phyloP scores from a whole-genome alignment of 2,329 filamentous ascomycete species.

The Curvularia hawaiiensis region DNA sequence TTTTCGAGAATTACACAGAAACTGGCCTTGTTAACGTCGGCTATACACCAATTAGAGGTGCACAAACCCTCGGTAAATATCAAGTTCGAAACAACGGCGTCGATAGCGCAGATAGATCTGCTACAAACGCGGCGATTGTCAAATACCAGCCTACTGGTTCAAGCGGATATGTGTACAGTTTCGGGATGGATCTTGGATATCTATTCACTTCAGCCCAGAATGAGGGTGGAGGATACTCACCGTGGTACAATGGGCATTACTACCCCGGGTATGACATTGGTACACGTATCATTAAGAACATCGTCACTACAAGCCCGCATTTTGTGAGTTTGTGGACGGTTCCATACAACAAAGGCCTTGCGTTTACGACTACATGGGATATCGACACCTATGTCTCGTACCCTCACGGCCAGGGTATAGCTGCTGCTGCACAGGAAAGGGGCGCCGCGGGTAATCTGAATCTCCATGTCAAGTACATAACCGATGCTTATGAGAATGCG shows the following conservation, averaged over 20 bases:
- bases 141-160: conserved; percentile 9
- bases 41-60: conserved; percentile 7
- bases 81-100: conserved; percentile 4
- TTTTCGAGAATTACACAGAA: conserved; percentile 12
- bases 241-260: conserved; percentile 14
- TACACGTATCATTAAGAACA: conserved; percentile 15
- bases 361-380: conserved; percentile 15
- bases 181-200: conserved; percentile 15
- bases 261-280: conserved; percentile 17
- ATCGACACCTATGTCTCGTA: conserved; percentile 17
- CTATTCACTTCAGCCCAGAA: conserved; percentile 7
- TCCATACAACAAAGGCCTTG: conserved; percentile 16
- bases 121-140: conserved; percentile 11
- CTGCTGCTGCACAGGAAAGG: conserved; percentile 13
- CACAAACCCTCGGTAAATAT: conserved; percentile 12
- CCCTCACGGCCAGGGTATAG: conserved; percentile 14
- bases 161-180: conserved; percentile 13
- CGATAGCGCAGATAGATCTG: conserved; percentile 9
- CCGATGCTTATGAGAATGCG: conserved; percentile 12
- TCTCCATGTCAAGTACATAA: conserved; percentile 15
- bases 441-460: conserved; percentile 13
- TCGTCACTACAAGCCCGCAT: conserved; percentile 8
- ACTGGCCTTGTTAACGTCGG: conserved; percentile 11
- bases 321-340: conserved; percentile 14
- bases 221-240: conserved; percentile 9